These are phyloP conservation scores for Biscogniauxia mediterranea DNA, from an alignment of 2,329 filamentous ascomycete genomes.

Conservation along the genomic window DNA sequence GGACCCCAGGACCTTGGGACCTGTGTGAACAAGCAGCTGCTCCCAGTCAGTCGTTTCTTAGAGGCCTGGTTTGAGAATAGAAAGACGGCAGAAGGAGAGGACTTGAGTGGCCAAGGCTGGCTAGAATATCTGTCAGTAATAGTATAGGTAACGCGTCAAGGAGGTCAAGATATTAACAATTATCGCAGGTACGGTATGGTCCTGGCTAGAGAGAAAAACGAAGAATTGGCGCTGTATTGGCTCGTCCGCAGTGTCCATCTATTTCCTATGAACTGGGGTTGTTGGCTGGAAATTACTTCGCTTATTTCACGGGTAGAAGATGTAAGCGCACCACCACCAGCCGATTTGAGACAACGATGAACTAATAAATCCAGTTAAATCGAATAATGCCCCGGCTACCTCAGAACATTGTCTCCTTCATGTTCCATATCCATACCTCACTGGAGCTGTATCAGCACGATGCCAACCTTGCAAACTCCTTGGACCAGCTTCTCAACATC, in stretches of 20 bases:
- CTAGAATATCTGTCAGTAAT: constrained; percentile 72
- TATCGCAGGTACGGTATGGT: constrained; percentile 74
- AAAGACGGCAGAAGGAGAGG: constrained; percentile 55
- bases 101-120: constrained; percentile 78
- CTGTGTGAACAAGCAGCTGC: constrained; percentile 80
- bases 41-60: constrained; percentile 70
- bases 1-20: constrained; percentile 87
- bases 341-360: background rate
- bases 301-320: constrained; percentile 79
- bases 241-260: constrained; percentile 84
- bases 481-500: constrained; percentile 76
- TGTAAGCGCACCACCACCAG: constrained; percentile 46
- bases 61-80: constrained; percentile 77
- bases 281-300: constrained; percentile 88
- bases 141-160: background rate
- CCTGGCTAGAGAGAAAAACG: constrained; percentile 86
- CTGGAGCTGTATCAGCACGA: constrained; percentile 90
- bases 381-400: constrained; percentile 71
- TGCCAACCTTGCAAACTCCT: constrained; percentile 67
- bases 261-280: constrained; percentile 95
- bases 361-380: constrained; percentile 58
- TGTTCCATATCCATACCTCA: constrained; percentile 89
- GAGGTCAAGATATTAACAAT: constrained; percentile 11
- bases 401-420: constrained; percentile 86
- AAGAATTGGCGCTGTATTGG: constrained; percentile 79